Conservation (phyloP, 2,329 filamentous ascomycete species). For the Spiromastix sp. region DNA sequence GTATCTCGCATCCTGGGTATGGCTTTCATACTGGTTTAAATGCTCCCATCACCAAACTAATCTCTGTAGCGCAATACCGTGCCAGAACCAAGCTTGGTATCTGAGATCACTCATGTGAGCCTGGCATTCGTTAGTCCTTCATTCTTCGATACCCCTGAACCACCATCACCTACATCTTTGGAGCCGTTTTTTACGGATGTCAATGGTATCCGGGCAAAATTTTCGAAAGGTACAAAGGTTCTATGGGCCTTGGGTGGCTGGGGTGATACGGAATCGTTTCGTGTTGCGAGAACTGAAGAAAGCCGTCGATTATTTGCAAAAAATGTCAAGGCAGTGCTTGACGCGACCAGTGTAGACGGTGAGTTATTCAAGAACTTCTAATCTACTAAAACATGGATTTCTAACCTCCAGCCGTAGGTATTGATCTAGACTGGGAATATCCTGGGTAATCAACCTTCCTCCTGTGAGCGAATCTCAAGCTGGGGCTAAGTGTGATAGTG, state of each 20-base stretch:
- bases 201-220: slow-evolving; percentile 36
- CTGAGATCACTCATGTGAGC: slow-evolving; percentile 47
- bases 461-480: too few species aligned
- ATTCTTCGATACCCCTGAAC: slow-evolving; percentile 39
- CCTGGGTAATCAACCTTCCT: slow-evolving; percentile 17
- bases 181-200: slow-evolving; percentile 49
- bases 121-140: slow-evolving; percentile 49
- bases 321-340: slow-evolving; percentile 52
- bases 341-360: slow-evolving; percentile 51
- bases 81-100: too few species aligned
- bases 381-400: background rate
- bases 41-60: too few species aligned
- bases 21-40: too few species aligned
- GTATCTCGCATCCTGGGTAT: too few species aligned
- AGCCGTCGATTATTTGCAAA: slow-evolving; percentile 47
- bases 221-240: slow-evolving; percentile 43
- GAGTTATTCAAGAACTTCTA: slow-evolving; percentile 26
- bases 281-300: slow-evolving; percentile 35
- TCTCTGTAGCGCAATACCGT: too few species aligned
- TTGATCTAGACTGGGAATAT: slow-evolving; percentile 53
- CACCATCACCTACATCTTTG: slow-evolving; percentile 12
- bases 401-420: slow-evolving; percentile 17
- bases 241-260: slow-evolving; percentile 61
- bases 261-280: slow-evolving; percentile 55
- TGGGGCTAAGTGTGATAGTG: too few species aligned